Evolutionary conservation across 2,329 filamentous ascomycete species (phyloP).

Genomic region (Hysterium pulicare): DNA sequence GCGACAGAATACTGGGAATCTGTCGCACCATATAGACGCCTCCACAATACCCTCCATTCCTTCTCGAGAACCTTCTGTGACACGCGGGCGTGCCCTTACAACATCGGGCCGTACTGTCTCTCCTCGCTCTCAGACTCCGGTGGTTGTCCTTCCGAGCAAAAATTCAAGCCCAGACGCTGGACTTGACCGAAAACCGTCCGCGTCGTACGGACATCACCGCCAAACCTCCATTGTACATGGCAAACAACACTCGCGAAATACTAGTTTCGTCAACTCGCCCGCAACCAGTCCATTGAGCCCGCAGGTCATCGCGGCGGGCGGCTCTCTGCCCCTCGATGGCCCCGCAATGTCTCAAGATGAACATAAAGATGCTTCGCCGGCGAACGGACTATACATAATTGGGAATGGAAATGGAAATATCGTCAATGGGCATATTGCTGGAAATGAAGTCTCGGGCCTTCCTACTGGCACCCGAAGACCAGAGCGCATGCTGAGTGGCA

Average conservation of each 20-base stretch:
- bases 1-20: conserved; percentile 35
- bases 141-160: conserved; percentile 26
- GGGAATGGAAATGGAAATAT: conserved; percentile 12
- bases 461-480: conserved; percentile 29
- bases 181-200: conserved; percentile 50
- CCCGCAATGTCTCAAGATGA: conserved; percentile 40
- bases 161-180: conserved; percentile 39
- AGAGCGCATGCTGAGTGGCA: conserved; percentile 51
- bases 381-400: conserved; percentile 22
- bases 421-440: conserved; percentile 5
- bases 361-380: conserved; percentile 34
- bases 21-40: conserved; percentile 36
- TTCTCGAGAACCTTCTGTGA: conserved; percentile 43
- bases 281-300: conserved; percentile 80
- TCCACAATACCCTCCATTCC: conserved; percentile 23
- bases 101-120: conserved; percentile 41
- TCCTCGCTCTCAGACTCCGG: conserved; percentile 44
- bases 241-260: conserved; percentile 85
- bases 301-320: conserved; percentile 66
- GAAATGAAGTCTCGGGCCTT: conserved; percentile 7
- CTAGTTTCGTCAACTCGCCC: conserved; percentile 75
- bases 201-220: conserved; percentile 80
- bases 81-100: conserved; percentile 46
- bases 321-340: conserved; percentile 34
- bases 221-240: conserved; percentile 98